Conservation (phyloP, 768 basidiomycete species). For the Tulasnella sp. region DNA sequence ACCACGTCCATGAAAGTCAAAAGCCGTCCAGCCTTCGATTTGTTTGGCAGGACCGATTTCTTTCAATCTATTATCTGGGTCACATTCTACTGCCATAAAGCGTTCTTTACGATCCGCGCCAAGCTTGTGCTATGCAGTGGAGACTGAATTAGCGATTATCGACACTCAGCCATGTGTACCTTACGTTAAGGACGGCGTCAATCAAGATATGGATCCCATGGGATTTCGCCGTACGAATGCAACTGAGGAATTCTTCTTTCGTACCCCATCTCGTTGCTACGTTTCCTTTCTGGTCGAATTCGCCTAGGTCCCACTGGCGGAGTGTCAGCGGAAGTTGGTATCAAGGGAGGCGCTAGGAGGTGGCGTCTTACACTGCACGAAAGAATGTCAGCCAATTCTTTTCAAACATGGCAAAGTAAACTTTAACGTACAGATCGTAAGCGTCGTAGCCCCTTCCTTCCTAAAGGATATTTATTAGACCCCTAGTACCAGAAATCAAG, state of each 20-base stretch:
- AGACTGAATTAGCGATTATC: background rate
- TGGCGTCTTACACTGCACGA: background rate
- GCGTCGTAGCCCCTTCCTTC: slow-evolving; percentile 74
- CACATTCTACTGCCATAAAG: slow-evolving; percentile 63
- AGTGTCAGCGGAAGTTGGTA: background rate
- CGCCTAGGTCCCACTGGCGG: slow-evolving; percentile 75
- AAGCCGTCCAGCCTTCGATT: slow-evolving; percentile 80
- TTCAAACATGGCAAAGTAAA: background rate
- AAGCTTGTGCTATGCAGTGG: slow-evolving; percentile 56
- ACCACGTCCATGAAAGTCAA: slow-evolving; percentile 69
- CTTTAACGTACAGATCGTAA: slow-evolving; percentile 70
- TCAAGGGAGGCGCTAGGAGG: too few relatives aligned
- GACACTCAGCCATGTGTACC: background rate
- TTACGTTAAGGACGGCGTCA: slow-evolving; percentile 84
- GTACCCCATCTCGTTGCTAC: slow-evolving; percentile 80
- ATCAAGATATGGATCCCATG: slow-evolving; percentile 69
- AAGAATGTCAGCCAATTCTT: background rate
- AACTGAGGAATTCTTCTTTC: slow-evolving; percentile 64
- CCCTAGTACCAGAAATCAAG: background rate
- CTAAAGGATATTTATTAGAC: slow-evolving; percentile 33
- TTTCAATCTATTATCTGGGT: slow-evolving; percentile 57
- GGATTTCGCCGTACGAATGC: slow-evolving; percentile 58
- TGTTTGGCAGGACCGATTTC: slow-evolving; percentile 50
- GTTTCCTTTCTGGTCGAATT: slow-evolving; percentile 69
- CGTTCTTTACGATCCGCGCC: slow-evolving; percentile 72